Percentiles rank a stretch among this genome's conserved stretches.
Conservation (phyloP, 1,139 yeast genomes). For the Meyerozyma athensensis region DNA sequence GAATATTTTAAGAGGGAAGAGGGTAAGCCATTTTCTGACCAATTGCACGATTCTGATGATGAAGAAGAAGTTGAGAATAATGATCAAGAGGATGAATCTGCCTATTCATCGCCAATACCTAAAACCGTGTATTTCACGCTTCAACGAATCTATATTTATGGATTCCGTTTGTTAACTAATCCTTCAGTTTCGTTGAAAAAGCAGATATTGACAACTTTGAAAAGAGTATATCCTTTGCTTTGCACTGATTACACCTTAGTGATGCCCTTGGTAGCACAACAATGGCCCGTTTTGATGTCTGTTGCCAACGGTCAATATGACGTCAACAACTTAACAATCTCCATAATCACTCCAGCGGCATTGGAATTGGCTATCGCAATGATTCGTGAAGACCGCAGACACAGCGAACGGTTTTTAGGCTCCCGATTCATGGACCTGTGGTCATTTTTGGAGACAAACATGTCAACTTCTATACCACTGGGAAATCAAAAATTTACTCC, state of each 20-base stretch:
- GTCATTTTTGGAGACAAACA: conserved; percentile 21
- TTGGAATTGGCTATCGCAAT: conserved; percentile 24
- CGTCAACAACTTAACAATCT: conserved; percentile 11
- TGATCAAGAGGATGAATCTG: conserved; percentile 18
- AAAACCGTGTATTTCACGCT: conserved; percentile 51
- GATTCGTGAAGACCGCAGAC: conserved; percentile 23
- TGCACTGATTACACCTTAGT: conserved; percentile 55
- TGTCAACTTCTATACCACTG: conserved; percentile 10
- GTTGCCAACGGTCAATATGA: conserved; percentile 23
- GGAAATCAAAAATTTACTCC: conserved; percentile 11
- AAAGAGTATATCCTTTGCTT: conserved; percentile 52
- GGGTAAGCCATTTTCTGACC: conserved; percentile 34
- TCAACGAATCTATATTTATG: conserved; percentile 61
- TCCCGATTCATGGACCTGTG: conserved; percentile 35
- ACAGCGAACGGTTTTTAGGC: conserved; percentile 28
- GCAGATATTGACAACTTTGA: conserved; percentile 51
- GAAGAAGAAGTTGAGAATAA: conserved; percentile 31
- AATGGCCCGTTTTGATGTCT: conserved; percentile 56
- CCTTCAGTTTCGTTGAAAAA: conserved; percentile 53
- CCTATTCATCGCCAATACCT: conserved; percentile 67
- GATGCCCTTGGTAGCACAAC: conserved; percentile 61
- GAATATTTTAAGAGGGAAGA: conserved; percentile 30
- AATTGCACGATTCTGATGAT: conserved; percentile 33
- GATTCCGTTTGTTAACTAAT: conserved; percentile 68
- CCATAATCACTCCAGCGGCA: conserved; percentile 10